Evolutionary conservation across 805 yeast genomes (phyloP).

Genomic region (Candida easanensis): DNA sequence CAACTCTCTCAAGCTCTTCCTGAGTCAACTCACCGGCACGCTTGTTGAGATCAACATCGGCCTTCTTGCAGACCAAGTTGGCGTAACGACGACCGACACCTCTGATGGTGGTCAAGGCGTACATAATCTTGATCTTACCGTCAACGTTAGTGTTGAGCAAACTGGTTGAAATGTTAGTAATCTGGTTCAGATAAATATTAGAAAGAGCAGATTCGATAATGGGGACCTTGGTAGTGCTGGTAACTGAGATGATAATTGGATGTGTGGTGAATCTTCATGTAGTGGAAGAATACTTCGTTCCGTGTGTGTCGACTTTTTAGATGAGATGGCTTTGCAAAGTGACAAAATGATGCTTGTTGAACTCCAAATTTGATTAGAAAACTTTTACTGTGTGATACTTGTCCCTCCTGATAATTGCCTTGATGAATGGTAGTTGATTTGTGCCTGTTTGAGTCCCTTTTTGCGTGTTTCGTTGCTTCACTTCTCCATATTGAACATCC

Average conservation of each 20-base stretch:
- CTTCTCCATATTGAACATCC: background rate
- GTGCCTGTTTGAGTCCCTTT: background rate
- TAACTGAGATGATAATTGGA: too few relatives aligned
- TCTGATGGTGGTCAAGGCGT: slow-evolving; percentile 99
- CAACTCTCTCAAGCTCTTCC: slow-evolving; percentile 99
- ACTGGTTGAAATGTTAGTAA: slow-evolving; percentile 52
- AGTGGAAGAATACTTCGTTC: too few relatives aligned
- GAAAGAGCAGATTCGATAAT: background rate
- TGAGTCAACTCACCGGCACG: slow-evolving; percentile 99
- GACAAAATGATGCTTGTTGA: too few relatives aligned
- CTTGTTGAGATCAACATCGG: slow-evolving; percentile 96
- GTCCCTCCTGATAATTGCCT: too few relatives aligned
- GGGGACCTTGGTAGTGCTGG: too few relatives aligned
- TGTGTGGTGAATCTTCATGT: too few relatives aligned
- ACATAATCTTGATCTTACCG: slow-evolving; percentile 99
- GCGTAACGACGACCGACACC: slow-evolving; percentile 99
- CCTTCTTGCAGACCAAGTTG: slow-evolving; percentile 99
- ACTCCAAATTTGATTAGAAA: too few relatives aligned
- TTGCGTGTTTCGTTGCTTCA: background rate
- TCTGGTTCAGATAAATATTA: background rate
- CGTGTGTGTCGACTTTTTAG: too few relatives aligned
- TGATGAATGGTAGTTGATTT: background rate
- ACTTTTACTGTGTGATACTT: too few relatives aligned
- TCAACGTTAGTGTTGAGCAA: slow-evolving; percentile 99
- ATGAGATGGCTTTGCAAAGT: too few relatives aligned